Evolutionary conservation across 257 asterid species (phyloP).

Genomic region (Buddleja alternifolia): DNA sequence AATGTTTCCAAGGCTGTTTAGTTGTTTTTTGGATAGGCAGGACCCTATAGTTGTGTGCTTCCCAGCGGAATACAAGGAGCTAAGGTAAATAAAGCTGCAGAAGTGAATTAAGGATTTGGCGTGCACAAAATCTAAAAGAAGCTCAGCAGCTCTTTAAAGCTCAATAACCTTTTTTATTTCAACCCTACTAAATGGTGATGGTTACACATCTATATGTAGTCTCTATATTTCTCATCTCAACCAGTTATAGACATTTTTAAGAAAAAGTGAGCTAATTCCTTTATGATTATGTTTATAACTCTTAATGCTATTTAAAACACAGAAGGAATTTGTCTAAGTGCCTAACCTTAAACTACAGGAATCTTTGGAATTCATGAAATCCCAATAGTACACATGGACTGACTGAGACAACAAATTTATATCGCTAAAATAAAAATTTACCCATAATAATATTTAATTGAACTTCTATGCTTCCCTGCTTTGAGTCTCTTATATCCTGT

Average conservation of each 20-base stretch:
- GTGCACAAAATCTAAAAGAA: not conserved
- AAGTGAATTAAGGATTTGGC: not conserved
- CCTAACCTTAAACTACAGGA: too few species aligned
- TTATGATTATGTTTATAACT: too few species aligned
- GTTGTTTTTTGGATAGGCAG: not conserved
- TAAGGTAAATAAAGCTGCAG: not conserved
- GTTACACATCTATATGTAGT: not conserved
- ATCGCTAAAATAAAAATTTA: too few species aligned
- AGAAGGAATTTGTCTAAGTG: too few species aligned
- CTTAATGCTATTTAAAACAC: too few species aligned
- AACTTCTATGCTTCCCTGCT: too few species aligned
- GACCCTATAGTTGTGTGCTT: slow-evolving; percentile 3
- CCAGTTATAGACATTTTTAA: not conserved
- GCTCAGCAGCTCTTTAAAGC: not conserved
- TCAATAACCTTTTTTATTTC: not conserved
- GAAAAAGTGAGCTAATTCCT: too few species aligned
- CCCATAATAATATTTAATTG: too few species aligned
- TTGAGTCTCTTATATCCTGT: too few species aligned
- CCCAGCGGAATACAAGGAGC: not conserved
- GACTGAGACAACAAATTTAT: too few species aligned
- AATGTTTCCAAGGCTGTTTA: not conserved
- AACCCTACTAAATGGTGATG: not conserved
- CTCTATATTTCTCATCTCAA: not conserved
- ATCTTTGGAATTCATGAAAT: too few species aligned
- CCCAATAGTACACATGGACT: too few species aligned